phyloP scores from a whole-genome alignment of 441 rosid genomes.

The Pelargonium myrrhifolium region DNA sequence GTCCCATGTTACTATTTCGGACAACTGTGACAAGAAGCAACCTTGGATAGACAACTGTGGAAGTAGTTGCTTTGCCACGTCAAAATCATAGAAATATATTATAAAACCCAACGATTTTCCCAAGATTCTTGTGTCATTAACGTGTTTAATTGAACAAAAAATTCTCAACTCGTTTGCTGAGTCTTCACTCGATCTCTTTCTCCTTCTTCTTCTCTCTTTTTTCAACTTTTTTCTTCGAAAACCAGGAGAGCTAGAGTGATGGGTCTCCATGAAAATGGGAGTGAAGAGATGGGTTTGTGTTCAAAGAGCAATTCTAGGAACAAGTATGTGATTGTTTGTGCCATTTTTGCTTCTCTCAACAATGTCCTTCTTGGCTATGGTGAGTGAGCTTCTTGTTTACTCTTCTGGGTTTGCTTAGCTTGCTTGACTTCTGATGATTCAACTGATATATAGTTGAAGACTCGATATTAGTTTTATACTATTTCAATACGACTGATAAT shows the following conservation, averaged over 20 bases:
- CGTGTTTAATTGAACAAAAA: background rate
- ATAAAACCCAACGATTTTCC: too few relatives aligned
- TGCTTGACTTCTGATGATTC: background rate
- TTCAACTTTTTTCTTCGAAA: too few relatives aligned
- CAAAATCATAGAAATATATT: background rate
- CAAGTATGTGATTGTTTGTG: conserved; percentile 69
- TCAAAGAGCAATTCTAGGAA: conserved; percentile 28
- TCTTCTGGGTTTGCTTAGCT: background rate
- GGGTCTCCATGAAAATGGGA: conserved; percentile 50
- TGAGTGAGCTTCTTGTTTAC: conserved; percentile 17
- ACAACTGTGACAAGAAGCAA: too few relatives aligned
- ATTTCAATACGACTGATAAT: too few relatives aligned
- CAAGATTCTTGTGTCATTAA: conserved; percentile 1
- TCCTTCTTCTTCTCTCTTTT: too few relatives aligned
- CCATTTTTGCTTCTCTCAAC: conserved; percentile 75
- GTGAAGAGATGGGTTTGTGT: conserved; percentile 22
- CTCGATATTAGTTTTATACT: too few relatives aligned
- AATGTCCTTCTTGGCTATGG: conserved; percentile 92
- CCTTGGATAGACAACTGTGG: too few relatives aligned
- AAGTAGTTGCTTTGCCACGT: background rate
- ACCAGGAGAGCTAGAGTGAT: conserved; percentile 36
- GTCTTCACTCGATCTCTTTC: background rate
- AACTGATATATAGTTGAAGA: too few relatives aligned
- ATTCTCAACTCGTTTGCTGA: background rate
- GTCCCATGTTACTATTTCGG: too few relatives aligned